Evolutionary conservation across 345 rosid genomes (phyloP), one percentile per base, ranked within the genome.

Genomic region (Euphorbia tirucalli): DNA sequence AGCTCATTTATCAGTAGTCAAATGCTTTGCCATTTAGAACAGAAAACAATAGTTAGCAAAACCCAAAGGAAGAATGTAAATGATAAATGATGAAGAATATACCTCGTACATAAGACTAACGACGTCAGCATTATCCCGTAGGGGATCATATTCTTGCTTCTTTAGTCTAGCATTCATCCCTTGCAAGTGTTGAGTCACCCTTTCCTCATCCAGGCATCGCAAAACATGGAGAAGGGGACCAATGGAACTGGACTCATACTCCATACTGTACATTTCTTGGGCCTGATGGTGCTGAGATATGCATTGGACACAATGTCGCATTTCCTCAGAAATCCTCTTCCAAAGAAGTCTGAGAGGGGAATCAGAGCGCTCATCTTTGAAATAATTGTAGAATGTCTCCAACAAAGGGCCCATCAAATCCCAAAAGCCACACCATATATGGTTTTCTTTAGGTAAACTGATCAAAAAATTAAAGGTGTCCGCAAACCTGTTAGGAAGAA

Each of bases 41-140:
- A 9, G 11, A 63, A 62, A 62, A 63, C 49, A 63, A 62, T 0
- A 32, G 39, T 61, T 3, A 7, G 16, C 21, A 55, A 55, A 55
- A 55, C 24, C 0, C n/a, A 62, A 62, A 62, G n/a, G 30, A 64
- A 21, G 13, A 43, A 54, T 6, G 18, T 7, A 39, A 37, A 41
- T 10, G n/a, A n/a, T 24, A 28, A 59, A 7, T 11, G 46, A 30
- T 13, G 1, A 41, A 27, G 2, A 64, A 25, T 22, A 15, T 83
- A 94, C 99, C 97, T 95, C 99, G 44, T 95, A 95, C 97, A 92
- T 92, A 71, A 95, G 86, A 69, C 84, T 84, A 73, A 92, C 87
- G 71, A 95, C 97, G 82, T 85, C 80, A n/a, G 81, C 85, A 80
- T 89, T 85, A 81, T 88, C 93, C 72, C 71, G 81, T 56, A 77